These are phyloP conservation scores for Erucastrum elatum DNA, from an alignment of 345 rosid species.

Conservation along the genomic window DNA sequence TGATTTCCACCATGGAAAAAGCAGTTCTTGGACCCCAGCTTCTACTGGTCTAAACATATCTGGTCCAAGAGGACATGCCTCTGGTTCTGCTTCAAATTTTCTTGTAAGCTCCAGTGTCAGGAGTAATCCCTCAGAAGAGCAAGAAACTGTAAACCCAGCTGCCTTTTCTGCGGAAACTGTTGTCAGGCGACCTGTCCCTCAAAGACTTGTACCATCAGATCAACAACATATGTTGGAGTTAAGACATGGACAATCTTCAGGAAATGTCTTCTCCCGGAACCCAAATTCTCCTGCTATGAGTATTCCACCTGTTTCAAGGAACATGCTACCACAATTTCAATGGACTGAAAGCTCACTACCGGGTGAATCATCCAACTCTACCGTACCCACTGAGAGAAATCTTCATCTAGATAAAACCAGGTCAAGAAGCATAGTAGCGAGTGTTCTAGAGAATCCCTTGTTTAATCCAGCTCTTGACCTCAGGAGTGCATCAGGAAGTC, in stretches of 20 bases:
- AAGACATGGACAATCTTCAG: conserved; percentile 44
- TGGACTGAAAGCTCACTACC: conserved; percentile 57
- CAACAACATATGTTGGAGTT: conserved; percentile 45
- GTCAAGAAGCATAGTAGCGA: too few species aligned
- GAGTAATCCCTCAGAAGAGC: conserved; percentile 56
- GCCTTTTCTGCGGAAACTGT: conserved; percentile 53
- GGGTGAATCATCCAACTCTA: conserved; percentile 49
- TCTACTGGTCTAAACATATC: conserved; percentile 45
- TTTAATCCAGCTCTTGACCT: conserved; percentile 53
- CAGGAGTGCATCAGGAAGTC: conserved; percentile 48
- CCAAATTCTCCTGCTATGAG: too few species aligned
- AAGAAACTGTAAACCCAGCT: conserved; percentile 48
- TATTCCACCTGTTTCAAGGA: too few species aligned
- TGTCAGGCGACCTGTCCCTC: conserved; percentile 43
- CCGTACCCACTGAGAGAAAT: conserved; percentile 53
- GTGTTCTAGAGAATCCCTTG: conserved; percentile 47
- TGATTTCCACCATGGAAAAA: conserved; percentile 56
- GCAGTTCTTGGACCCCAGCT: conserved; percentile 51
- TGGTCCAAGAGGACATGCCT: conserved; percentile 41
- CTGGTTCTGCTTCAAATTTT: conserved; percentile 44
- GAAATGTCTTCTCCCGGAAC: conserved; percentile 39
- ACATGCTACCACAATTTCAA: conserved; percentile 48
- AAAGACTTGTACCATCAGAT: conserved; percentile 50
- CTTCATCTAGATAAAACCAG: conserved; percentile 44
- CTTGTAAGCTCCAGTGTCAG: conserved; percentile 50